phyloP scores from a whole-genome alignment of 2,329 filamentous ascomycete species.

The Kalmusia sp. region DNA sequence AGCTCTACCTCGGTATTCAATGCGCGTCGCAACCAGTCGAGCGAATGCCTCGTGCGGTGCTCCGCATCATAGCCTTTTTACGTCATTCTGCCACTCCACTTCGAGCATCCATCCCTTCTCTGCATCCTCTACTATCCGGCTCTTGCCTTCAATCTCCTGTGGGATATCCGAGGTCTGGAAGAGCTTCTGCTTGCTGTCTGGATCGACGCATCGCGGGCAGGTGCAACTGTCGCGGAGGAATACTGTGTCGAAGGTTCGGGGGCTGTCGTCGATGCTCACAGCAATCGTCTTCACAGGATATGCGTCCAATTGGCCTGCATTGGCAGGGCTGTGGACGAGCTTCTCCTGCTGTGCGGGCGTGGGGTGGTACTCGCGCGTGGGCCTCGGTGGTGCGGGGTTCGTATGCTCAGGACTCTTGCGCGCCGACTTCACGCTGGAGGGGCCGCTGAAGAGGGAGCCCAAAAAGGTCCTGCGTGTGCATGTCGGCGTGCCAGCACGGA shows the following conservation, averaged over 20 bases:
- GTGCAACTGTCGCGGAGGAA: slow-evolving; percentile 65
- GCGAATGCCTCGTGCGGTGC: slow-evolving; percentile 51
- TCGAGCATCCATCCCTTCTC: slow-evolving; percentile 56
- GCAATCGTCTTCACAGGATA: slow-evolving; percentile 35
- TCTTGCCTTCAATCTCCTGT: slow-evolving; percentile 42
- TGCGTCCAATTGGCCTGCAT: slow-evolving; percentile 27
- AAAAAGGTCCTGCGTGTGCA: slow-evolving; percentile 6
- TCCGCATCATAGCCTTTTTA: slow-evolving; percentile 51
- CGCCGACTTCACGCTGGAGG: neutral
- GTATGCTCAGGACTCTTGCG: slow-evolving; percentile 5
- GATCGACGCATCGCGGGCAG: slow-evolving; percentile 64
- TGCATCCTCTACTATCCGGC: slow-evolving; percentile 39
- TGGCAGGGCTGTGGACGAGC: slow-evolving; percentile 22
- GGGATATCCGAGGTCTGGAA: slow-evolving; percentile 73
- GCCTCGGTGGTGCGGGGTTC: slow-evolving; percentile 10
- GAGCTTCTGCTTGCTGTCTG: slow-evolving; percentile 66
- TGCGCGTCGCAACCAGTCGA: slow-evolving; percentile 40
- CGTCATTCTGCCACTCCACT: slow-evolving; percentile 69
- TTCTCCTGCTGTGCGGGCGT: slow-evolving; percentile 12
- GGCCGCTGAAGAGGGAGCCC: slow-evolving; percentile 3
- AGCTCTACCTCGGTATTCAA: slow-evolving; percentile 40
- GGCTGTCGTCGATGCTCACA: slow-evolving; percentile 41
- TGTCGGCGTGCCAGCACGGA: slow-evolving; percentile 9
- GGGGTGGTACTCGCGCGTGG: slow-evolving; percentile 6
- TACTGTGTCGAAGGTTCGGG: slow-evolving; percentile 39